phyloP scores from a whole-genome alignment of 495 filamentous ascomycete species.

The Talaromyces proteolyticus region DNA sequence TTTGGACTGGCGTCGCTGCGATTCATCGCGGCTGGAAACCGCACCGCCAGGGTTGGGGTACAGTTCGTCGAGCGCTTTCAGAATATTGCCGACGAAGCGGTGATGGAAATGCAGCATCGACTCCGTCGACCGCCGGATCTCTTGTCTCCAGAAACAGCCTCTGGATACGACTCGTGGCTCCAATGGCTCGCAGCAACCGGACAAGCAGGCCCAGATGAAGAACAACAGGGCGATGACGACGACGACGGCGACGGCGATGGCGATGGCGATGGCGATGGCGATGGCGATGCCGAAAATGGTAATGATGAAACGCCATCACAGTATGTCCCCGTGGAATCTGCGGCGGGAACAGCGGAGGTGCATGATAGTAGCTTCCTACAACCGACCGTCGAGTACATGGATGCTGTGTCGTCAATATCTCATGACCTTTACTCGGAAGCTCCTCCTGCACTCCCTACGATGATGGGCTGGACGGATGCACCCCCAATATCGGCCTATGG shows the following conservation, averaged over 20 bases:
- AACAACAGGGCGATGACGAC: neutral
- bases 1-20: slow-evolving; percentile 16
- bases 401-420: neutral
- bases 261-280: too few relatives aligned
- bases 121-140: neutral
- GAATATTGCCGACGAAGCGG: slow-evolving; percentile 18
- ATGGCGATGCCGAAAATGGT: neutral
- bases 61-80: slow-evolving; percentile 19
- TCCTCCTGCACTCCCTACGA: neutral
- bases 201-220: neutral
- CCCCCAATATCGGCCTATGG: neutral
- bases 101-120: slow-evolving; percentile 7
- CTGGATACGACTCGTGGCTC: neutral
- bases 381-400: neutral
- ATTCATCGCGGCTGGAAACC: slow-evolving; percentile 18
- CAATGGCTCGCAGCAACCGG: neutral
- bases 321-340: neutral
- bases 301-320: neutral
- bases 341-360: neutral
- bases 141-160: neutral
- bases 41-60: slow-evolving; percentile 17
- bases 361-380: neutral
- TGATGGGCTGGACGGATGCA: neutral
- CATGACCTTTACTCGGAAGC: neutral
- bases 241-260: too few relatives aligned